phyloP scores from a whole-genome alignment of 2,329 filamentous ascomycete species.

The Stachybotrys echinatus region DNA sequence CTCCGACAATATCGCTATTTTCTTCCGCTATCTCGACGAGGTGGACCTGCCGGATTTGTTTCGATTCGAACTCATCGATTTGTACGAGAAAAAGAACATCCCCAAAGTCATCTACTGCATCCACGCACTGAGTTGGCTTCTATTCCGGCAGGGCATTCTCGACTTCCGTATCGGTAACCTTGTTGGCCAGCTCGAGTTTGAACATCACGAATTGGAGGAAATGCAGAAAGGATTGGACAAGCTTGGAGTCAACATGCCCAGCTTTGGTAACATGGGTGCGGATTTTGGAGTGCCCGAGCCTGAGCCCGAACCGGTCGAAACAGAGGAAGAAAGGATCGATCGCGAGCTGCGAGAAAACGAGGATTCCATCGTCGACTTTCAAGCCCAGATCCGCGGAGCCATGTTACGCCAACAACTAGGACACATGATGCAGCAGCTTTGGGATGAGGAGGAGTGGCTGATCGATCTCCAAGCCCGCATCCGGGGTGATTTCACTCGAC shows the following conservation, averaged over 20 bases:
- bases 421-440: conserved; percentile 79
- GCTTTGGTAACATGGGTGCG: conserved; percentile 94
- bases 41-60: conserved; percentile 92
- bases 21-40: conserved; percentile 90
- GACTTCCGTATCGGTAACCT: conserved; percentile 95
- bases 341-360: conserved; percentile 78
- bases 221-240: conserved; percentile 97
- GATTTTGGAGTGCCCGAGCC: conserved; percentile 81
- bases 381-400: conserved; percentile 81
- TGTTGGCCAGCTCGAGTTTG: conserved; percentile 93
- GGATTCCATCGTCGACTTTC: conserved; percentile 67
- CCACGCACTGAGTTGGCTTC: conserved; percentile 93
- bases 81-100: conserved; percentile 99
- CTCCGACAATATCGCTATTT: conserved; percentile 95
- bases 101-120: conserved; percentile 99
- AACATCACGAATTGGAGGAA: conserved; percentile 93
- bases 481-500: conserved; percentile 80
- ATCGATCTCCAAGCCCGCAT: conserved; percentile 82
- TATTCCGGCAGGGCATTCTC: conserved; percentile 91
- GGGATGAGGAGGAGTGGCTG: conserved; percentile 76
- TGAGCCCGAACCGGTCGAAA: conserved; percentile 73
- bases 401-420: conserved; percentile 72
- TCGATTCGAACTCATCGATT: conserved; percentile 91
- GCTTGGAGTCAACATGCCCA: conserved; percentile 91
- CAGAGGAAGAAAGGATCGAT: conserved; percentile 82